Conservation (phyloP, 495 filamentous ascomycete species). For the Aspergillus cavernicola region DNA sequence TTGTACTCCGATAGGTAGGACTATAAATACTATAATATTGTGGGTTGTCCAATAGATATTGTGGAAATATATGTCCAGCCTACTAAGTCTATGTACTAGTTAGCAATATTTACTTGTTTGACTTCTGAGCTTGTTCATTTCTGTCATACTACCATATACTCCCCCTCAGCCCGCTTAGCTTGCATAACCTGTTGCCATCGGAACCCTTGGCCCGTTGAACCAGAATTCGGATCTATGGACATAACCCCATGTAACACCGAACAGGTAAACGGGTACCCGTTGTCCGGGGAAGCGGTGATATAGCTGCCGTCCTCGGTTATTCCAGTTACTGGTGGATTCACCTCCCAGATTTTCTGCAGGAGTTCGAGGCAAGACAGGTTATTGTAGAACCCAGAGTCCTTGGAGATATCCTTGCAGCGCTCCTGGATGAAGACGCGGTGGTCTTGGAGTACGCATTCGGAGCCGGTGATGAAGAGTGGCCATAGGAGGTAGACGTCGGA, state of each 20-base stretch:
- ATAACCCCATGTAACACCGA: slow-evolving; percentile 17
- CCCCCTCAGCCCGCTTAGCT: slow-evolving; percentile 61
- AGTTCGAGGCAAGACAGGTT: slow-evolving; percentile 83
- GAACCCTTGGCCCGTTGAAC: slow-evolving; percentile 49
- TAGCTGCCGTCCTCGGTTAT: slow-evolving; percentile 13
- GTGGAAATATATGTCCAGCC: too few species aligned
- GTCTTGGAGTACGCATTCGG: slow-evolving; percentile 80
- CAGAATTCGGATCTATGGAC: not conserved
- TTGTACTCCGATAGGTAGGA: too few species aligned
- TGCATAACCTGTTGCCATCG: slow-evolving; percentile 77
- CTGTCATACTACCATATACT: slow-evolving; percentile 81
- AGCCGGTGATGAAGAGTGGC: slow-evolving; percentile 89
- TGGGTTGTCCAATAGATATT: too few species aligned
- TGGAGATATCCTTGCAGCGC: slow-evolving; percentile 81
- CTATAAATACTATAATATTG: too few species aligned
- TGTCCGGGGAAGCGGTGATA: slow-evolving; percentile 11
- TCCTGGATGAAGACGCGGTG: slow-evolving; percentile 73
- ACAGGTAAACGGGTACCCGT: not conserved
- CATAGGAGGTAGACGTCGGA: slow-evolving; percentile 89
- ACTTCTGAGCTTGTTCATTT: not conserved
- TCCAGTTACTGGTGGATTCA: slow-evolving; percentile 32
- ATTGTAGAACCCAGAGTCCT: slow-evolving; percentile 86
- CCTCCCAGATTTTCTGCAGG: slow-evolving; percentile 77
- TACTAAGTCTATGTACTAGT: too few species aligned
- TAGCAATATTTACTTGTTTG: not conserved